These are phyloP conservation scores for Somion occarium DNA, from an alignment of 1,284 basidiomycete species.

Conservation along the genomic window DNA sequence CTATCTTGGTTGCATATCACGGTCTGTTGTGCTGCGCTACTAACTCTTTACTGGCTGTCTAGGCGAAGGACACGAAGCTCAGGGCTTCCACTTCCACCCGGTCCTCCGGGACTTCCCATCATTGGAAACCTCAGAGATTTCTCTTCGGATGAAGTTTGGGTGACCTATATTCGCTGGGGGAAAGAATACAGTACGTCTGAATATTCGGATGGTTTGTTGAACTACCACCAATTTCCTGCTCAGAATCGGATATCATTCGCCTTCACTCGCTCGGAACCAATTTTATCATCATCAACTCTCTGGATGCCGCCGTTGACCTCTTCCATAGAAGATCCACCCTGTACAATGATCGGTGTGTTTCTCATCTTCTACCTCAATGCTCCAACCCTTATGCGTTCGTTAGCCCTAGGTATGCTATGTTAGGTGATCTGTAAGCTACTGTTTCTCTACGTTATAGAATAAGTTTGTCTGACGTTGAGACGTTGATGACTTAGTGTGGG, in stretches of 20 bases:
- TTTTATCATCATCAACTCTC: background rate
- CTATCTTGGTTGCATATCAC: background rate
- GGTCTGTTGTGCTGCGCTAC: background rate
- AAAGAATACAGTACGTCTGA: background rate
- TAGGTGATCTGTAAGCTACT: background rate
- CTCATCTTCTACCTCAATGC: no score
- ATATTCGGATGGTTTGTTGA: no score
- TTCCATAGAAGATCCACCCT: conserved; percentile 6
- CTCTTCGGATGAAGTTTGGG: conserved; percentile 15
- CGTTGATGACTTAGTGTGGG: no score
- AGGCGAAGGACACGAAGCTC: background rate
- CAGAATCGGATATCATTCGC: conserved; percentile 1
- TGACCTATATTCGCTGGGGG: conserved; percentile 11
- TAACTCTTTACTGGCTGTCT: background rate
- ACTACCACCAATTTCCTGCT: no score
- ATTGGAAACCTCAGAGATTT: conserved; percentile 21
- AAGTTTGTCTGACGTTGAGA: no score
- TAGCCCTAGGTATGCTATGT: no score
- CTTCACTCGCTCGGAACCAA: background rate
- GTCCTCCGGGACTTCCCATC: conserved; percentile 20
- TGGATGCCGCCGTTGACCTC: conserved; percentile 2
- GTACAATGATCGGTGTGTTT: conserved; percentile 3
- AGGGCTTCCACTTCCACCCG: conserved; percentile 11
- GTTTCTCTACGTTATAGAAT: no score
- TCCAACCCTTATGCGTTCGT: no score